Evolutionary conservation across 2,329 filamentous ascomycete genomes (phyloP).

Genomic region (Nannizziopsis barbatae): DNA sequence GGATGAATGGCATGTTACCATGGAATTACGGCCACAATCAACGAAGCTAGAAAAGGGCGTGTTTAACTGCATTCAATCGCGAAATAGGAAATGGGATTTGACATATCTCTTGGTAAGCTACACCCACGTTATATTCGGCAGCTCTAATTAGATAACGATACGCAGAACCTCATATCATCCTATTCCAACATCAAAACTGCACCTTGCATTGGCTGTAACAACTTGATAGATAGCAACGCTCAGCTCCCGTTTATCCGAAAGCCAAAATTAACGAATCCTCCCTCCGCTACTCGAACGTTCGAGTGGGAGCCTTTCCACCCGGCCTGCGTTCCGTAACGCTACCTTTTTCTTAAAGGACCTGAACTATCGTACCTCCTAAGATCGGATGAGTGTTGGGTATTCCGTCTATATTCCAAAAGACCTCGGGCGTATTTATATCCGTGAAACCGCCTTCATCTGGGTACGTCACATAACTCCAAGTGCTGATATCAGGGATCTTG

Average conservation of each 20-base stretch:
- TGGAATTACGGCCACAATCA: slow-evolving; percentile 17
- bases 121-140: slow-evolving; percentile 1
- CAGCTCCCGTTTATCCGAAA: slow-evolving; percentile 32
- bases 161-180: slow-evolving; percentile 34
- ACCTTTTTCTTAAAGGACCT: not conserved
- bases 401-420: slow-evolving; percentile 21
- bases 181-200: slow-evolving; percentile 33
- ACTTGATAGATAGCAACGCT: slow-evolving; percentile 29
- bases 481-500: slow-evolving; percentile 19
- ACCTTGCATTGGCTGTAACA: slow-evolving; percentile 30
- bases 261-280: slow-evolving; percentile 16
- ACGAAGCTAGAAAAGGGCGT: slow-evolving; percentile 29
- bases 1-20: slow-evolving; percentile 27
- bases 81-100: slow-evolving; percentile 31
- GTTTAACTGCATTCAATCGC: slow-evolving; percentile 26
- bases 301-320: slow-evolving; percentile 29
- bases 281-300: slow-evolving; percentile 16
- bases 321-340: slow-evolving; percentile 18
- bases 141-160: slow-evolving; percentile 5
- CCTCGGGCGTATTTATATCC: slow-evolving; percentile 12
- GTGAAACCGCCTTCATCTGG: slow-evolving; percentile 15
- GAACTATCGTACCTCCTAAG: not conserved
- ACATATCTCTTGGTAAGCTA: slow-evolving; percentile 29
- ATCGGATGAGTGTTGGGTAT: slow-evolving; percentile 13
- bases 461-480: slow-evolving; percentile 26